Evolutionary conservation across 352 stramenopile genomes (phyloP).

Genomic region (Pythium periplocum): DNA sequence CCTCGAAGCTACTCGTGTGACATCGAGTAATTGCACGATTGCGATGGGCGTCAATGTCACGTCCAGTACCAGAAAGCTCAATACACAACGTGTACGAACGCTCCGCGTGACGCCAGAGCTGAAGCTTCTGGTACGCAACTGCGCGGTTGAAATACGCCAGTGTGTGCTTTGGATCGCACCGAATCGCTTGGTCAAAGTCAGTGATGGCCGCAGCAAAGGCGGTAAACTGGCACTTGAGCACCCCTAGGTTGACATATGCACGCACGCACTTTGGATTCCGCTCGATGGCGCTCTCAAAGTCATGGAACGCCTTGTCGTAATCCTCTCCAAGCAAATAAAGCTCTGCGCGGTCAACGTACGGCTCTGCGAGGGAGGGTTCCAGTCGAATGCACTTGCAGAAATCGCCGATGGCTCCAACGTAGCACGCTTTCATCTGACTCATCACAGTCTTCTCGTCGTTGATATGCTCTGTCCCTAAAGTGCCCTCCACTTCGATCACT

Average conservation of each 20-base stretch:
- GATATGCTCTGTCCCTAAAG: slow-evolving; percentile 34
- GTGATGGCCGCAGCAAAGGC: slow-evolving; percentile 55
- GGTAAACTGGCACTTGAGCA: slow-evolving; percentile 78
- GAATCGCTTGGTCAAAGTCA: slow-evolving; percentile 65
- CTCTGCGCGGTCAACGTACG: slow-evolving; percentile 67
- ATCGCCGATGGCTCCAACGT: slow-evolving; percentile 43
- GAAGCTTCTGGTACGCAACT: slow-evolving; percentile 64
- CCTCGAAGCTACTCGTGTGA: slow-evolving; percentile 42
- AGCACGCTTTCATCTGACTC: slow-evolving; percentile 51
- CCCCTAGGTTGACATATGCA: slow-evolving; percentile 51
- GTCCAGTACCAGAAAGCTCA: slow-evolving; percentile 24
- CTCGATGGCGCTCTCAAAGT: slow-evolving; percentile 48
- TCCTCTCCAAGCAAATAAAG: slow-evolving; percentile 57
- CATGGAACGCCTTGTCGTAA: slow-evolving; percentile 53
- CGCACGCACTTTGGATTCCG: slow-evolving; percentile 41
- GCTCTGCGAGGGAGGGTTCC: slow-evolving; percentile 42
- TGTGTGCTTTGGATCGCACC: slow-evolving; percentile 29
- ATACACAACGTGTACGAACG: slow-evolving; percentile 58
- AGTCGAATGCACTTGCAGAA: slow-evolving; percentile 63
- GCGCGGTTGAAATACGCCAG: slow-evolving; percentile 60
- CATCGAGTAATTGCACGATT: slow-evolving; percentile 66
- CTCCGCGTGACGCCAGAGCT: slow-evolving; percentile 60
- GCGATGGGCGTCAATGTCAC: slow-evolving; percentile 48
- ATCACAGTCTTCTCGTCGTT: slow-evolving; percentile 38
- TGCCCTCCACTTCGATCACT: slow-evolving; percentile 40